Conservation (phyloP, 1,139 yeast species). For the Nadsonia starkeyi-henricii region DNA sequence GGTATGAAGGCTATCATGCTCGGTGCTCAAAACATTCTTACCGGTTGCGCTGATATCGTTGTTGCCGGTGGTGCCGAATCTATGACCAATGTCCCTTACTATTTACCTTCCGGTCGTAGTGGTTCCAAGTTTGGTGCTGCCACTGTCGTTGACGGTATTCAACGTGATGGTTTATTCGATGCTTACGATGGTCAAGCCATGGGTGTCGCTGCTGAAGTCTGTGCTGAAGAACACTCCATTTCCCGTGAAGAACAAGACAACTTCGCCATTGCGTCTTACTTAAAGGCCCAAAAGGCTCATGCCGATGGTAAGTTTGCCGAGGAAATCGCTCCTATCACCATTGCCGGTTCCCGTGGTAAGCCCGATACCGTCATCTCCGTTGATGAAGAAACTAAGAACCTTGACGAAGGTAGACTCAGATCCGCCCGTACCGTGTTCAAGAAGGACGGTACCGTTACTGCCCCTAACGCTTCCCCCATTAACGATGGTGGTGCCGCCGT, state of each 20-base stretch:
- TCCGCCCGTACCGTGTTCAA: slow-evolving; percentile 87
- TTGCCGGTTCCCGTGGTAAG: slow-evolving; percentile 87
- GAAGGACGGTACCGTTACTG: slow-evolving; percentile 79
- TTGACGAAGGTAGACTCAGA: slow-evolving; percentile 61
- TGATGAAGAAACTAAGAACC: slow-evolving; percentile 70
- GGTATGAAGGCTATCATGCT: slow-evolving; percentile 85
- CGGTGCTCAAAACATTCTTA: slow-evolving; percentile 79
- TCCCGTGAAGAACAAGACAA: slow-evolving; percentile 39
- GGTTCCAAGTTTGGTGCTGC: slow-evolving; percentile 87
- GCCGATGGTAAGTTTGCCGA: slow-evolving; percentile 61
- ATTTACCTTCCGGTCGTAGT: slow-evolving; percentile 67
- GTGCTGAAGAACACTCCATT: slow-evolving; percentile 60
- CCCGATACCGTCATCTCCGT: slow-evolving; percentile 57
- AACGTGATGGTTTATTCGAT: slow-evolving; percentile 83
- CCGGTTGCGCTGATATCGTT: slow-evolving; percentile 85
- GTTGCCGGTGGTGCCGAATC: slow-evolving; percentile 97
- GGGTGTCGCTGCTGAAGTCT: slow-evolving; percentile 96
- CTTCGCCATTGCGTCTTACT: slow-evolving; percentile 42
- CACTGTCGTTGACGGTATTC: slow-evolving; percentile 68
- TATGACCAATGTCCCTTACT: slow-evolving; percentile 93
- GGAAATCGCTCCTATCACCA: slow-evolving; percentile 77
- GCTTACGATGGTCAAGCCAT: slow-evolving; percentile 76
- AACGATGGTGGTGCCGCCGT: slow-evolving; percentile 98
- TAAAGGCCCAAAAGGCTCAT: slow-evolving; percentile 70
- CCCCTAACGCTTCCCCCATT: slow-evolving; percentile 89